These are phyloP conservation scores for Goffeauzyma gilvescens DNA, from an alignment of 768 basidiomycete species.

Conservation along the genomic window DNA sequence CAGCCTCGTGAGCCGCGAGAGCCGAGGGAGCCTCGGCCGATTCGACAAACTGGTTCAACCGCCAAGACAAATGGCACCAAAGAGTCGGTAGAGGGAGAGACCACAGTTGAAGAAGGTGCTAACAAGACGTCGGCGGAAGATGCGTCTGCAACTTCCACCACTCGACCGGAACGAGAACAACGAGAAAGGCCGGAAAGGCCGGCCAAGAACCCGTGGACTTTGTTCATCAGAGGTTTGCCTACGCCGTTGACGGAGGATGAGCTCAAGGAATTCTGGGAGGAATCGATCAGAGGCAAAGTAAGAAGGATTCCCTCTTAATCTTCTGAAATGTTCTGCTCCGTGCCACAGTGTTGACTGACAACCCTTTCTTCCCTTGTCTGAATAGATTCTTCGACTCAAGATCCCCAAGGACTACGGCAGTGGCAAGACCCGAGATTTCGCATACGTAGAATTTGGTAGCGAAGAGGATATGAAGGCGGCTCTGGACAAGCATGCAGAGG, in stretches of 20 bases:
- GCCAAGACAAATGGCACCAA: slow-evolving; percentile 1
- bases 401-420: slow-evolving; percentile 17
- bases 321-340: not conserved
- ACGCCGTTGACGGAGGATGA: slow-evolving; percentile 17
- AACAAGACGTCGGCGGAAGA: slow-evolving; percentile 2
- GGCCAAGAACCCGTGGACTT: slow-evolving; percentile 16
- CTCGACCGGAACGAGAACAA: not conserved
- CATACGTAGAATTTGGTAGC: slow-evolving; percentile 76
- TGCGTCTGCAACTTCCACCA: not conserved
- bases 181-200: slow-evolving; percentile 6
- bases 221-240: slow-evolving; percentile 24
- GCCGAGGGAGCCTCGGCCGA: too few species aligned
- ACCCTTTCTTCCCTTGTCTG: not conserved
- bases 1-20: too few species aligned
- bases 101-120: not conserved
- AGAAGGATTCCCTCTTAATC: not conserved
- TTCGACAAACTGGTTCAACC: not conserved
- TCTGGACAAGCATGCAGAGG: slow-evolving; percentile 54
- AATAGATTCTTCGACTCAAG: slow-evolving; percentile 22
- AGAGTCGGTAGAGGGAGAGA: not conserved
- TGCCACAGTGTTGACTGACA: slow-evolving; percentile 34
- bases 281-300: slow-evolving; percentile 13
- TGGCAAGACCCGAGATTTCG: slow-evolving; percentile 38
- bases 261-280: slow-evolving; percentile 15
- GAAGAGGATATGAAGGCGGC: slow-evolving; percentile 69